Conservation (phyloP, 2,329 filamentous ascomycete genomes). For the Fusarium agapanthi region DNA sequence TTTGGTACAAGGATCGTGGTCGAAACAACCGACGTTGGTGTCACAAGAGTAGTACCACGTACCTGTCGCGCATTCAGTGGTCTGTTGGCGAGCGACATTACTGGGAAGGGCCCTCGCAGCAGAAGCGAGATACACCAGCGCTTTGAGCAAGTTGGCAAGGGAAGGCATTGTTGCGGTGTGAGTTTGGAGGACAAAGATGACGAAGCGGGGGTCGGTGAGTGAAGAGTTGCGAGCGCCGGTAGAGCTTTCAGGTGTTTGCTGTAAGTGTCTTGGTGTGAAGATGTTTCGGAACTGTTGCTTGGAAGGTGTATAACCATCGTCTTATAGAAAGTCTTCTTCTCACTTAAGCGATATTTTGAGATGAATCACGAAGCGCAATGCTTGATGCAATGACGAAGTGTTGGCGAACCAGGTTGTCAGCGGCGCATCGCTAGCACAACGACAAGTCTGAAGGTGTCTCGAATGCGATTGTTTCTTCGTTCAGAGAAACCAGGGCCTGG, state of each 20-base stretch:
- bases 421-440: not conserved
- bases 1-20: not conserved
- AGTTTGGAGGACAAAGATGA: not conserved
- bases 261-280: not conserved
- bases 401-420: not conserved
- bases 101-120: constrained; percentile 5
- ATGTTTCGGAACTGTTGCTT: not conserved
- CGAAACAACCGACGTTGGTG: not conserved
- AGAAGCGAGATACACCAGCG: constrained; percentile 7
- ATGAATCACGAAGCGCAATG: not conserved
- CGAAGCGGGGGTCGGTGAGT: not conserved
- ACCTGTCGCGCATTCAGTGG: constrained; percentile 1
- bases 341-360: no score
- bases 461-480: rapidly evolving
- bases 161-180: constrained; percentile 15
- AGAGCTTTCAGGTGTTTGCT: not conserved
- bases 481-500: not conserved
- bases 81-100: constrained; percentile 3
- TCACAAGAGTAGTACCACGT: constrained; percentile 11
- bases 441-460: not conserved
- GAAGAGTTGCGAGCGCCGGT: not conserved
- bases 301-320: not conserved
- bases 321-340: not conserved
- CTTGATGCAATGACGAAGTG: not conserved
- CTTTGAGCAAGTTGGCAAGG: not conserved